Percentiles rank a stretch among this genome's conserved stretches.
These are phyloP conservation scores for Pseudocercospora eumusae DNA, from an alignment of 2,329 filamentous ascomycete species.

Conservation along the genomic window DNA sequence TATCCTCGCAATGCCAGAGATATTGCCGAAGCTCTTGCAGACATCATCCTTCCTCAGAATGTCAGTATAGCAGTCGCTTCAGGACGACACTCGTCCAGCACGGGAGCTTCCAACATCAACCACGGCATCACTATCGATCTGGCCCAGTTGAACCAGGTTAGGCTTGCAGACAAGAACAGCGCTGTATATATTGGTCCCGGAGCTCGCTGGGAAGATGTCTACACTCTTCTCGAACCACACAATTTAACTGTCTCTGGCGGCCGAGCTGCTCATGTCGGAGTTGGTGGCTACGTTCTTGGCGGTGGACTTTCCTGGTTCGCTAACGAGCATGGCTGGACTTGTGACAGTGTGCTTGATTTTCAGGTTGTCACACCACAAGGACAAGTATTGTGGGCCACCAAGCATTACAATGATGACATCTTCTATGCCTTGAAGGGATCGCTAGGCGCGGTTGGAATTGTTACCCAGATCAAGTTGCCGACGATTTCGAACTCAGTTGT, in stretches of 20 bases:
- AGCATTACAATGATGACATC: slow-evolving; percentile 29
- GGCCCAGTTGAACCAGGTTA: slow-evolving; percentile 21
- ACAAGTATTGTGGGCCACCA: slow-evolving; percentile 26
- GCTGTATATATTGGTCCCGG: slow-evolving; percentile 23
- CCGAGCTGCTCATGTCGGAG: slow-evolving; percentile 47
- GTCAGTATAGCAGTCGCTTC: slow-evolving; percentile 32
- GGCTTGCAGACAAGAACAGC: slow-evolving; percentile 6
- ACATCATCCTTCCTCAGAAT: slow-evolving; percentile 24
- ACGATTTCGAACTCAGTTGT: slow-evolving; percentile 32
- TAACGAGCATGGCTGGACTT: slow-evolving; percentile 52
- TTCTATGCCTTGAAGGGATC: slow-evolving; percentile 36
- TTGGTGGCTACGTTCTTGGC: slow-evolving; percentile 50
- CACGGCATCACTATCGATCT: slow-evolving; percentile 36
- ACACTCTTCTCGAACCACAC: slow-evolving; percentile 43
- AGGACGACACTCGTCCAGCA: slow-evolving; percentile 33
- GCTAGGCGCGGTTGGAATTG: slow-evolving; percentile 30
- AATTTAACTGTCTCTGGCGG: slow-evolving; percentile 50
- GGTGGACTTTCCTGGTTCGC: slow-evolving; percentile 54
- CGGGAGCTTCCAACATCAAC: slow-evolving; percentile 32
- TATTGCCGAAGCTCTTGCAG: slow-evolving; percentile 26
- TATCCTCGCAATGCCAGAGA: slow-evolving; percentile 21
- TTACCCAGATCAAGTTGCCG: slow-evolving; percentile 32
- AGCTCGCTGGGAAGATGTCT: slow-evolving; percentile 40
- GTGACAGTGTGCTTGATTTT: slow-evolving; percentile 37
- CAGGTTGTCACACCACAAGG: slow-evolving; percentile 33